These are phyloP conservation scores for Podila horticola DNA, from an alignment of 192 early-diverging fungal species.

Conservation along the genomic window DNA sequence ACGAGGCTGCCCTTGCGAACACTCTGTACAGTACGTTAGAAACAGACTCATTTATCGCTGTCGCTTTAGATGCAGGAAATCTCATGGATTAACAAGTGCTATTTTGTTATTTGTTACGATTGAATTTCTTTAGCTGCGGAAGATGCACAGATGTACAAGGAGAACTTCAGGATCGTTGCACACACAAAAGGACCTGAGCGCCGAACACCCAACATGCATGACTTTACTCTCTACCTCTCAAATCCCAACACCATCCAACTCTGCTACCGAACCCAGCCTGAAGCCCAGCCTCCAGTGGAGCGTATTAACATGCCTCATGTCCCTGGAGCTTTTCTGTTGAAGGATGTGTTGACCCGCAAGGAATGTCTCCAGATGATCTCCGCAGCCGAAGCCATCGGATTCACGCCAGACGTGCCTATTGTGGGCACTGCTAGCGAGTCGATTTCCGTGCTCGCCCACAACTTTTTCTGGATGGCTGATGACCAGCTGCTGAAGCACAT, in stretches of 20 bases:
- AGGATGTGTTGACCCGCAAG: slow-evolving; percentile 59
- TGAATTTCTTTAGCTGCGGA: slow-evolving; percentile 20
- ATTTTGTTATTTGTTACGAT: neutral
- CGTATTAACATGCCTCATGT: slow-evolving; percentile 63
- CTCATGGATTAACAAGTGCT: neutral
- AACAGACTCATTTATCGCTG: neutral
- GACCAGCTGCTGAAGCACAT: slow-evolving; percentile 60
- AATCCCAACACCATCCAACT: slow-evolving; percentile 61
- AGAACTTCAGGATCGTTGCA: slow-evolving; percentile 60
- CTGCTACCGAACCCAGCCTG: slow-evolving; percentile 15
- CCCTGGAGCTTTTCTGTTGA: slow-evolving; percentile 66
- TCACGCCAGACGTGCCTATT: slow-evolving; percentile 70
- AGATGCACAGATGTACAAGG: slow-evolving; percentile 35
- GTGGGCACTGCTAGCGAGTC: slow-evolving; percentile 62
- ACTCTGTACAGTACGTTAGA: slow-evolving; percentile 40
- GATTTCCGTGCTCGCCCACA: slow-evolving; percentile 67
- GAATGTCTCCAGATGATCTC: slow-evolving; percentile 69
- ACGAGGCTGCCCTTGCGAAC: slow-evolving; percentile 33
- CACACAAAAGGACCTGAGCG: slow-evolving; percentile 66
- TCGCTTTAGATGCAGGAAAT: neutral
- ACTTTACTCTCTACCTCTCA: slow-evolving; percentile 68
- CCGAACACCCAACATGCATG: slow-evolving; percentile 67
- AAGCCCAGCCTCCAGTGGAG: slow-evolving; percentile 38
- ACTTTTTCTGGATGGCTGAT: slow-evolving; percentile 77
- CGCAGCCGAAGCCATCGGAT: slow-evolving; percentile 68